Percentiles rank a stretch among this genome's conserved stretches.
These are phyloP conservation scores for Kondoa malvinella DNA, from an alignment of 768 basidiomycete genomes.

Conservation along the genomic window DNA sequence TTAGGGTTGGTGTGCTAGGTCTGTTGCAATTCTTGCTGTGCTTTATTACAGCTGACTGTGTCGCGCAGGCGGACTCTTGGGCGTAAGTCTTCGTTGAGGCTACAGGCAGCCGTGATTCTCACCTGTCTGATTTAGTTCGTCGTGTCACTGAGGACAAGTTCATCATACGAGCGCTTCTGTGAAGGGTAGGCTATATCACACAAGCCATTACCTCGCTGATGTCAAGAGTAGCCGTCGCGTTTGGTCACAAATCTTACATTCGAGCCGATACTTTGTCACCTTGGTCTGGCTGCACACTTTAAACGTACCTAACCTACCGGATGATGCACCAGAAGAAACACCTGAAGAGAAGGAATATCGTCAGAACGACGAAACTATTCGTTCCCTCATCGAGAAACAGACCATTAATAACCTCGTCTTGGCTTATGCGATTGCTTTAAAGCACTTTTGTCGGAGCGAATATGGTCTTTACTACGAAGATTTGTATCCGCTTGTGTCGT, in stretches of 20 bases:
- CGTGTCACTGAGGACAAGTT: neutral
- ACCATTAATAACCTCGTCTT: neutral
- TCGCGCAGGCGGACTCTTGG: too few relatives aligned
- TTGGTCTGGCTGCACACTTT: neutral
- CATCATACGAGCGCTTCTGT: neutral
- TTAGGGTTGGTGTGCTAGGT: too few relatives aligned
- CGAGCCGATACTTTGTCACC: neutral
- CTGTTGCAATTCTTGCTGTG: too few relatives aligned
- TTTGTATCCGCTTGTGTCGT: neutral
- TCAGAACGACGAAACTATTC: neutral
- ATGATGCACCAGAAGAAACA: neutral
- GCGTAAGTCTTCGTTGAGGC: too few relatives aligned
- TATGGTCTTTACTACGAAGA: neutral
- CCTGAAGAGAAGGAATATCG: neutral
- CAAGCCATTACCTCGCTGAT: too few relatives aligned
- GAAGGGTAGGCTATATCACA: too few relatives aligned
- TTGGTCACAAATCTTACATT: neutral
- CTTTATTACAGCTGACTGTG: too few relatives aligned
- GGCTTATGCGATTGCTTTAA: neutral
- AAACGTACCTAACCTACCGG: neutral
- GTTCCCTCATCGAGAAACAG: neutral
- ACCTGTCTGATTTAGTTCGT: neutral
- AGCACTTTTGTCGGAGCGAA: neutral
- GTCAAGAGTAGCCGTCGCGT: neutral
- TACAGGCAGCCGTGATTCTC: neutral